phyloP scores from a whole-genome alignment of 148 eudicot genomes.

The Tetragonia tetragonoides region DNA sequence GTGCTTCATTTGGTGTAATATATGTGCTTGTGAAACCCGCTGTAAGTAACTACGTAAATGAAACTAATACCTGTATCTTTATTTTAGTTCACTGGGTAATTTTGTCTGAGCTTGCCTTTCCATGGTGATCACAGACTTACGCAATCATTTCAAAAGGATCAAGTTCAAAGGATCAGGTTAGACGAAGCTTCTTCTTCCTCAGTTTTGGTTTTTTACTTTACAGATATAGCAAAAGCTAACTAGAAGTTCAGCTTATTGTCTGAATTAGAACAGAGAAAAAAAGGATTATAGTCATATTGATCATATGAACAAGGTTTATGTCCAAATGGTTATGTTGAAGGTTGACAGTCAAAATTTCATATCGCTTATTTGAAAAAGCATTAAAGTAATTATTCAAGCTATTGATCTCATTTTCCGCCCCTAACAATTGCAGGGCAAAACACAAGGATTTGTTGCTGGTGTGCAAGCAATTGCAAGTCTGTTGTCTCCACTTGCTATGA shows the following conservation, averaged over 20 bases:
- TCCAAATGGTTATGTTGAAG: too few relatives aligned
- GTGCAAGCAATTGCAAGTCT: slow-evolving; percentile 75
- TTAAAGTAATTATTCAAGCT: background rate
- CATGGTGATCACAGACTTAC: slow-evolving; percentile 53
- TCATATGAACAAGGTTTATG: background rate
- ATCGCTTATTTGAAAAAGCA: background rate
- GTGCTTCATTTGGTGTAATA: slow-evolving; percentile 89
- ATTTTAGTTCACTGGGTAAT: background rate
- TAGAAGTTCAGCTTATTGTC: background rate
- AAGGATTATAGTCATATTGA: background rate
- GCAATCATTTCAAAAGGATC: slow-evolving; percentile 84
- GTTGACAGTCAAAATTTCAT: background rate
- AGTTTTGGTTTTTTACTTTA: background rate
- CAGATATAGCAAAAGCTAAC: background rate
- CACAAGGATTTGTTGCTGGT: slow-evolving; percentile 86
- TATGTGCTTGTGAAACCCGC: slow-evolving; percentile 78
- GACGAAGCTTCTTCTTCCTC: slow-evolving; percentile 20
- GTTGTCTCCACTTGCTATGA: slow-evolving; percentile 79
- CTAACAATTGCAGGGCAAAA: slow-evolving; percentile 52
- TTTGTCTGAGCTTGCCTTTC: background rate
- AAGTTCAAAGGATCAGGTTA: slow-evolving; percentile 73
- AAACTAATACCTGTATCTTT: background rate
- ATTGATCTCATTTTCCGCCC: background rate
- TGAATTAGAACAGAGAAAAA: background rate
- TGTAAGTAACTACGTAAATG: slow-evolving; percentile 39